A percentile compares a stretch with the other conserved stretches of the same genome.
These are phyloP conservation scores for Chenopodium quinoa DNA, from an alignment of 148 eudicot genomes.

Conservation along the genomic window DNA sequence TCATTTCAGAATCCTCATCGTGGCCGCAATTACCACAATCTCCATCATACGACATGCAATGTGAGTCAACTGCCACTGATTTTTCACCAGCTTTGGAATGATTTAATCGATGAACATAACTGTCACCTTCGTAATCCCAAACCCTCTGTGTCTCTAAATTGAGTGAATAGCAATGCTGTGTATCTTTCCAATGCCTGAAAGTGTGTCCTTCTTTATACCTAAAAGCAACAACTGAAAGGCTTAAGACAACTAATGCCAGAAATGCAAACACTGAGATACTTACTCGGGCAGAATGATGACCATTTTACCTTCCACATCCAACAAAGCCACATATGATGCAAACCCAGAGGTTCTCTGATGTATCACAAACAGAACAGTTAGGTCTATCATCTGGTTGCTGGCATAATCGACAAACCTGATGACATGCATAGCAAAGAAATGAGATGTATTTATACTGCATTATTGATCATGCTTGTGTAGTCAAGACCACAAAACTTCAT, in stretches of 20 bases:
- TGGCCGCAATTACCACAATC: constrained; percentile 65
- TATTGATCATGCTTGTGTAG: background rate
- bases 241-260: constrained; percentile 9
- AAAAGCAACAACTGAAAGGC: constrained; percentile 6
- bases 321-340: constrained; percentile 96
- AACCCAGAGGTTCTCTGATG: constrained; percentile 74
- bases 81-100: constrained; percentile 79
- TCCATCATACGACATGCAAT: constrained; percentile 52
- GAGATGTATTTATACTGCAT: background rate
- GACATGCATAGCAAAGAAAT: constrained; percentile 15
- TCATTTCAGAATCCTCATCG: constrained; percentile 65
- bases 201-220: constrained; percentile 92
- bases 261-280: background rate
- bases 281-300: background rate
- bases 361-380: constrained; percentile 73
- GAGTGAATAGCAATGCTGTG: constrained; percentile 84
- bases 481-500: background rate
- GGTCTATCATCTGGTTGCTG: constrained; percentile 90
- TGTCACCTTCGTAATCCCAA: constrained; percentile 97
- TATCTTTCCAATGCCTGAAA: constrained; percentile 73
- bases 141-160: constrained; percentile 85
- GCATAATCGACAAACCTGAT: constrained; percentile 88
- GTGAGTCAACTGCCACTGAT: constrained; percentile 45
- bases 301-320: constrained; percentile 93
- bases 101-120: constrained; percentile 85